Base-by-base conservation (phyloP, 352 stramenopile genomes). In the Phytophthora litchii region DNA sequence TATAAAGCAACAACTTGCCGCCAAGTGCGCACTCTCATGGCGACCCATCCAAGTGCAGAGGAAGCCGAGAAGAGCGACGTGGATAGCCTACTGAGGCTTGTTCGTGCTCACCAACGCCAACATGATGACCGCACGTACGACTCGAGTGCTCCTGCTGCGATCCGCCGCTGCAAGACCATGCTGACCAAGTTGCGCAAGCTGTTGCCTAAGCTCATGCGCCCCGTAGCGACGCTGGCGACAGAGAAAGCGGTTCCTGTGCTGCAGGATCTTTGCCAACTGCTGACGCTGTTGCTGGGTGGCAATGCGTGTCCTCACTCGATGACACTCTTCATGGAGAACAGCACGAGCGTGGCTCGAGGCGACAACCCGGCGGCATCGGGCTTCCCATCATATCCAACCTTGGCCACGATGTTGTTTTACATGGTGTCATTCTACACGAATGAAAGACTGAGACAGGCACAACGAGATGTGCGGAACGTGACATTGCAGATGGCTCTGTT, bases 351-450 rank as follows among this genome's bases (percentile, higher is more conserved):
- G 32, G 17, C 37, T 0, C 36, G 14, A 14, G 25, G 34, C 8
- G 35, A 46, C 23, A 53, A 56, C 19, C 35, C 41, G 25, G 29
- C 45, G 25, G 32, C 64, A 0, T 70, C 64, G 5, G 62, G 62
- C 19, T 68, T 74, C 16, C 62, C 71, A 14, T 78, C 73, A 13
- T 86, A 80, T 43, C 62, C 74, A 10, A 80, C 71, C 2, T 67
- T 86, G 31, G 77, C 69, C 16, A 89, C 71, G 6, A 88, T 91
- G 70, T 57, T 89, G 20, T 84, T 91, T 34, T 88, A 89, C 41
- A 84, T 91, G 76, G 47, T 91, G 7, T 83, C 76, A 11, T 91
- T 91, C 36, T 89, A 80, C 46, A 80, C 71, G 2, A 87, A 80
- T 21, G 45, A 67, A 14, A 56, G 31, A 21, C 60, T 88, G 3